These are phyloP conservation scores for Nothophaeocryptopus gaeumannii DNA, from an alignment of 2,329 filamentous ascomycete species.

Conservation along the genomic window DNA sequence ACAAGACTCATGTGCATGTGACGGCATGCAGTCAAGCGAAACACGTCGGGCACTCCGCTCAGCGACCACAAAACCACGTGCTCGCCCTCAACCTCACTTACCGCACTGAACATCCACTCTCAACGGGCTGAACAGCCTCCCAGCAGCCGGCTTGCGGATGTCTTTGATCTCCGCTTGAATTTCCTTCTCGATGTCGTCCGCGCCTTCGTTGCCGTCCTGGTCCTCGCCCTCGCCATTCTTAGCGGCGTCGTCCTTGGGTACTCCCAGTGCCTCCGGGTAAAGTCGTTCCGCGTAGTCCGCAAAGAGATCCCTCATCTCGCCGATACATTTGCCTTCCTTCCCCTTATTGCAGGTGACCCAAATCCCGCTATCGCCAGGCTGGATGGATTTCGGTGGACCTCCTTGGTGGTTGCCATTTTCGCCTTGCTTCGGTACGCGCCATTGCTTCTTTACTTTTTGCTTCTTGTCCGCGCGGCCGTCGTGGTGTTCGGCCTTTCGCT, in stretches of 20 bases:
- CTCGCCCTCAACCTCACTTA: conserved; percentile 32
- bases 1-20: too few species aligned
- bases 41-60: too few species aligned
- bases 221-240: conserved; percentile 22
- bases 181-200: conserved; percentile 65
- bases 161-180: conserved; percentile 69
- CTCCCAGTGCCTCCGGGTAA: conserved; percentile 40
- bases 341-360: conserved; percentile 75
- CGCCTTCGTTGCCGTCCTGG: conserved; percentile 38
- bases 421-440: conserved; percentile 40
- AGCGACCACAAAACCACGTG: too few species aligned
- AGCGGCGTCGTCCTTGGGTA: conserved; percentile 34
- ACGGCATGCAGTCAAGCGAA: too few species aligned
- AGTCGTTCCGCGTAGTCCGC: conserved; percentile 62
- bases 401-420: conserved; percentile 27
- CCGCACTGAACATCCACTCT: conserved; percentile 56
- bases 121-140: conserved; percentile 53
- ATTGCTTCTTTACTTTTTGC: conserved; percentile 36
- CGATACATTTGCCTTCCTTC: conserved; percentile 67
- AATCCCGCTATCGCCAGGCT: conserved; percentile 69
- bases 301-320: conserved; percentile 65
- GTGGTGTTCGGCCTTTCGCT: conserved; percentile 6
- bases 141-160: conserved; percentile 53
- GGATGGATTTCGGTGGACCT: conserved; percentile 42
- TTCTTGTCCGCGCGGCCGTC: conserved; percentile 1